Percentiles rank a stretch among this genome's conserved stretches.
phyloP scores from a whole-genome alignment of 495 filamentous ascomycete species.

The Aspergillus affinis region DNA sequence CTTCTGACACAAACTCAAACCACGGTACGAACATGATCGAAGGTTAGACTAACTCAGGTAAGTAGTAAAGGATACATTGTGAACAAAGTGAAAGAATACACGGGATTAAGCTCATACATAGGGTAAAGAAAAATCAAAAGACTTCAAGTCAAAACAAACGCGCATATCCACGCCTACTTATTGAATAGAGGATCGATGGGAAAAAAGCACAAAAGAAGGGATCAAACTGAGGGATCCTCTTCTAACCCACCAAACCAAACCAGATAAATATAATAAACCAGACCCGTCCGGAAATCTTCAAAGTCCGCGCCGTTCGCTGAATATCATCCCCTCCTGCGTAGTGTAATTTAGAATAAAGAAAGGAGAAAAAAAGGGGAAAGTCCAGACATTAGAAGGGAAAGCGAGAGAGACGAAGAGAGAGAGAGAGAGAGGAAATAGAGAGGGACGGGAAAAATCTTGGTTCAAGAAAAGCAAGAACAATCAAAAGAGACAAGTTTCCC shows the following conservation, averaged over 20 bases:
- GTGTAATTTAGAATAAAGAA: background rate
- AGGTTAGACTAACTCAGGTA: no score
- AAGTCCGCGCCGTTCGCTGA: conserved; percentile 10
- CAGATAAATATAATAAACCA: conserved; percentile 4
- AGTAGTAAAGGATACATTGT: background rate
- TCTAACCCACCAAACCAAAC: conserved; percentile 2
- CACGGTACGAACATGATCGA: no score
- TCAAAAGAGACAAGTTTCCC: conserved; percentile 1
- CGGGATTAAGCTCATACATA: background rate
- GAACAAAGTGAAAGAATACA: background rate
- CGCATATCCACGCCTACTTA: conserved; percentile 1
- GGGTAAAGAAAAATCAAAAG: conserved; percentile 1
- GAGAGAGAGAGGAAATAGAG: background rate
- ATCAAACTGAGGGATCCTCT: conserved; percentile 1
- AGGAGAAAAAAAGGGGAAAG: background rate
- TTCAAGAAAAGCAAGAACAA: background rate
- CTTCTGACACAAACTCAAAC: no score
- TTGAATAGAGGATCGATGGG: background rate
- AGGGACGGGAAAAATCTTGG: conserved; percentile 2
- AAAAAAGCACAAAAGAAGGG: background rate
- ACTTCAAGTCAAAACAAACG: conserved; percentile 5
- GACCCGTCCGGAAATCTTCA: conserved; percentile 7
- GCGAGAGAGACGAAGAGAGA: background rate
- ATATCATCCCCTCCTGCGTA: background rate
- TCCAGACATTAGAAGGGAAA: background rate